These are phyloP conservation scores for Collybiopsis luxurians DNA, from an alignment of 768 basidiomycete genomes.

Conservation along the genomic window DNA sequence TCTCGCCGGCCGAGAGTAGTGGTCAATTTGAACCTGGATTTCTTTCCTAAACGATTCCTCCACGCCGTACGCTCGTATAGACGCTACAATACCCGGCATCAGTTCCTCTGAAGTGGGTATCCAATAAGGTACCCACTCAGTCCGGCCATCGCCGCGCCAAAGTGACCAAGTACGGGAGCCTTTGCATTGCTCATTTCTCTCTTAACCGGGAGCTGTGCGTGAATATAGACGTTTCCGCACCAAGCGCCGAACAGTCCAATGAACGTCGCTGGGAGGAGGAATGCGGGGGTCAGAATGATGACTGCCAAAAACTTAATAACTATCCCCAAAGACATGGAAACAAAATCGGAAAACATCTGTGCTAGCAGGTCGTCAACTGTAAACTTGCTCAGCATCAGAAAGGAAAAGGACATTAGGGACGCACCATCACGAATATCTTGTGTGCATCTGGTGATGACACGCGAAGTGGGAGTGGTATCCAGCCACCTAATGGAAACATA, in stretches of 20 bases:
- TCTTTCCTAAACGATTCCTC: constrained; percentile 32
- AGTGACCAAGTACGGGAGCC: constrained; percentile 23
- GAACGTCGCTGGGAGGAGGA: constrained; percentile 44
- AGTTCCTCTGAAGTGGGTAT: neutral
- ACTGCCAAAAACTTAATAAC: constrained; percentile 41
- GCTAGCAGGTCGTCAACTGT: constrained; percentile 51
- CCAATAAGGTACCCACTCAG: constrained; percentile 19
- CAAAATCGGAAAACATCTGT: constrained; percentile 24
- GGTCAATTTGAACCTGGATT: constrained; percentile 35
- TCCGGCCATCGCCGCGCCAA: constrained; percentile 44
- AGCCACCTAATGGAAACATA: constrained; percentile 42
- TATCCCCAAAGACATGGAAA: constrained; percentile 31
- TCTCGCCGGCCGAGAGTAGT: constrained; percentile 27
- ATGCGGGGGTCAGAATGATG: constrained; percentile 41
- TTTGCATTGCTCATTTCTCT: constrained; percentile 19
- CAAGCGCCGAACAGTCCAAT: constrained; percentile 42
- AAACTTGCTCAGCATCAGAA: neutral
- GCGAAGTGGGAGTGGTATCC: constrained; percentile 41
- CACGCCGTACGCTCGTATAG: constrained; percentile 48
- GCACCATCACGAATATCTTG: constrained; percentile 46
- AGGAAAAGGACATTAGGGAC: neutral
- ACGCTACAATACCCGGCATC: constrained; percentile 10
- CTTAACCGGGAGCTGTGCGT: constrained; percentile 47
- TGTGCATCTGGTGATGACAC: constrained; percentile 65
- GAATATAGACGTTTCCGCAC: constrained; percentile 43